Base-by-base conservation (phyloP, 2,329 filamentous ascomycete genomes). In the Gaeumannomyces sp. region DNA sequence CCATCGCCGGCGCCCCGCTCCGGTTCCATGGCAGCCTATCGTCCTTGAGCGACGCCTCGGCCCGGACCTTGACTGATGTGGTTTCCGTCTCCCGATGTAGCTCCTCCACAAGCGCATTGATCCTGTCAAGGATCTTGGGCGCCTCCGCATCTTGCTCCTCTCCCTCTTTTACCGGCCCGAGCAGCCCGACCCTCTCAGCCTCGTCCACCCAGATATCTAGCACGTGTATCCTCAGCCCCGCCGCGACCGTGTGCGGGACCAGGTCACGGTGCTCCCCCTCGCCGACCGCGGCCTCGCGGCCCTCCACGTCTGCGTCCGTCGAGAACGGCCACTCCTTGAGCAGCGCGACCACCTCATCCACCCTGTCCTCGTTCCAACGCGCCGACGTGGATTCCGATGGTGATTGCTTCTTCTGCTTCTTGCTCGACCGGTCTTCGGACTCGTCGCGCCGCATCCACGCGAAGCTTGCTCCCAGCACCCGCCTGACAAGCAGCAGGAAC, bases 141-240 rank as follows among this genome's bases (percentile, higher is more conserved):
- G 76, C 71, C 57, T 75, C 72, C 35, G 71, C 71, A 6, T 74
- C 75, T 14, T 71, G 72, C 14, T 71, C 72, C 7, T 72, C 71
- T 4, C 72, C 72, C 16, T 73, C 73, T 14, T 78, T 76, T 13
- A 76, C 77, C 50, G 77, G 69, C 1, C 76, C 75, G 27, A 77
- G 66, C 64, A 75, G 68, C 0, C 73, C 76, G 7, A 75, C 72
- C 72, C 77, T 78, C 60, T 74, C 75, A 3, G 72, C 70, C 25
- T 80, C 81, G 69, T 83, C 95, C 11, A 96, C 84, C 86, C 91
- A 98, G 64, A 98, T 84, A 78, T 99, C 95, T 68, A 96, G 76
- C 19, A 93, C 85, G 77, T 99, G 95, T 75, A 96, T 88, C 68
- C 92, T 81, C 74, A 99, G 74, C 0, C 95, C 95, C 70, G 95